Evolutionary conservation across 2,329 filamentous ascomycete genomes (phyloP), one percentile per base, ranked within the genome.

Genomic region (Calonectria ilicicola): DNA sequence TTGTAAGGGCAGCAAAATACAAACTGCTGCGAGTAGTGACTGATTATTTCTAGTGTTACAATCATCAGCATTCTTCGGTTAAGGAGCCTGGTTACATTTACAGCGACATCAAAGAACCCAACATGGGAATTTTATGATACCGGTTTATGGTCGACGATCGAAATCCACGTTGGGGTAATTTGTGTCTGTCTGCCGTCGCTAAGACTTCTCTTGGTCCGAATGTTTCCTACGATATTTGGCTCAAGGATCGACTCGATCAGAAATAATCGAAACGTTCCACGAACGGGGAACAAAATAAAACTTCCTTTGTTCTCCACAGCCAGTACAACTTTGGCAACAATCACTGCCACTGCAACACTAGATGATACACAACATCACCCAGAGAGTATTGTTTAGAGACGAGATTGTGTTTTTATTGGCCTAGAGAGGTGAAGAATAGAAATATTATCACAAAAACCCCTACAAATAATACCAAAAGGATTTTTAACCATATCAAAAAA

Each of bases 21-120:
- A 2, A 1, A 14, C 19, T 5, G 1, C 1, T 14, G 2, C 9
- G 2, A 21, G 27, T 5, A n/a, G 10, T 0, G 2, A 56, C 19
- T 56, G 5, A 56, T 21, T 2, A 32, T 35, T 56, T 14, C 2
- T 32, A 56, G 49, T 35, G 27, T 56, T n/a, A 35, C 49, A 3
- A 53, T 53, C 9, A 32, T 53, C 17, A 53, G 49, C 9, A 53
- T 53, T 53, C 49, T 53, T 17, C 49, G 49, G 17, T 6, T 53
- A 12, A 26, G 9, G 15, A 53, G 49, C 17, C 27, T 53, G 7
- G 49, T 32, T 27, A 53, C 5, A 9, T 53, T 56, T 21, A 21
- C 27, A 21, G 49, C 29, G 3, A 15, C 17, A 14, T 56, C 49
- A 6, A 56, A 19, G 17, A 35, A 35, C 27, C 49, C 49, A 10